Evolutionary conservation across 306 rosid genomes (phyloP), one percentile per base, ranked within the genome.

Genomic region (Lotus japonicus): DNA sequence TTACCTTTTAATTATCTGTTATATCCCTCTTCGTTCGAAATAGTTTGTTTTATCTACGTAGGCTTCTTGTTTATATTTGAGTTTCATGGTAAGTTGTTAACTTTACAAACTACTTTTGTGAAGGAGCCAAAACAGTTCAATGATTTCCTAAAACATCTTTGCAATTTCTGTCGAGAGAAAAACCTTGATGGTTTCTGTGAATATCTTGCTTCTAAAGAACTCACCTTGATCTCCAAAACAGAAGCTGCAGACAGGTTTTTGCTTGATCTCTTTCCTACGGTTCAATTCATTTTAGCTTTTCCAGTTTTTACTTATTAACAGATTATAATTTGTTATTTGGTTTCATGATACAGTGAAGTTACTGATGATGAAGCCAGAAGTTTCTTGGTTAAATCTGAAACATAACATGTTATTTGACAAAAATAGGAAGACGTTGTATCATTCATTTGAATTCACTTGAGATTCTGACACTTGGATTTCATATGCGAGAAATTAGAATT

Each of bases 51-150:
- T 48, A 67, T 62, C 17, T 45, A 13, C 36, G 28, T 21, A 56
- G 9, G 59, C 68, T 21, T 56, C 58, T 66, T 71, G 48, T 56
- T 63, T 33, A 26, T 17, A 44, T 71, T 64, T 58, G 23, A 61
- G 60, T 14, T 75, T 36, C n/a, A 36, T 36, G n/a, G 46, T 35
- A 58, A 39, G 59, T 39, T 60, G 33, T n/a, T 68, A 46, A 70
- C 5, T 28, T 61, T 2, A 35, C 28, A 7, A 12, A 66, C 21
- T 54, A 64, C 1, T 65, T 42, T 10, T 61, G 11, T 64, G 68
- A 82, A 94, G 98, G 98, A 94, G 82, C 97, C 97, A 2, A 90
- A 88, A 59, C 83, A 80, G 71, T 90, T 94, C 90, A 94, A 94
- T 16, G 77, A 86, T 82, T 90, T 90, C 58, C 83, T 90, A 31